Conservation (phyloP, 345 rosid genomes). For the Lumnitzera racemosa region DNA sequence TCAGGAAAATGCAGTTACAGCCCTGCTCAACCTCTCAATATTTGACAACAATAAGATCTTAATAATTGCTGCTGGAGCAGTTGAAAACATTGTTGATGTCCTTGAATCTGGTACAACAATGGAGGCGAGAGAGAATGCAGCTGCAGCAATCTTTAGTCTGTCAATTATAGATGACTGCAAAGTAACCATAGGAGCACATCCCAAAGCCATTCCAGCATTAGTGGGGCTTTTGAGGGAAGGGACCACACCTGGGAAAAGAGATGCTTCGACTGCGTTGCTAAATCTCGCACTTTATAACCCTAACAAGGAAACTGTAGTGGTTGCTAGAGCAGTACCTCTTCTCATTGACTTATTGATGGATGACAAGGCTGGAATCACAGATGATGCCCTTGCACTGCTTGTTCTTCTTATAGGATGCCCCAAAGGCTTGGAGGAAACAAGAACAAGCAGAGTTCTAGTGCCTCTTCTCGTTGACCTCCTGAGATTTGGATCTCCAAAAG, state of each 20-base stretch:
- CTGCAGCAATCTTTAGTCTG: conserved; percentile 61
- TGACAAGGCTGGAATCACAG: conserved; percentile 64
- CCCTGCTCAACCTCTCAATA: conserved; percentile 59
- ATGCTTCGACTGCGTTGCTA: conserved; percentile 52
- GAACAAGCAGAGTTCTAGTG: conserved; percentile 37
- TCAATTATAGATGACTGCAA: conserved; percentile 49
- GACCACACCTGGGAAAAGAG: conserved; percentile 43
- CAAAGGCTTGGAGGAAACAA: conserved; percentile 44
- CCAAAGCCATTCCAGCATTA: conserved; percentile 42
- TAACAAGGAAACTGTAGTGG: conserved; percentile 39
- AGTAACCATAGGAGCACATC: conserved; percentile 38
- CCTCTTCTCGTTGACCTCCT: conserved; percentile 56
- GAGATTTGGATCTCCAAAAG: conserved; percentile 57
- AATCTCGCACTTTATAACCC: conserved; percentile 40
- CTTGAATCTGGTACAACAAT: conserved; percentile 49
- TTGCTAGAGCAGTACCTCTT: conserved; percentile 44
- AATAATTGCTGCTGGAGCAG: conserved; percentile 68
- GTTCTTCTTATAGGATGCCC: conserved; percentile 35
- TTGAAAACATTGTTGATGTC: conserved; percentile 40
- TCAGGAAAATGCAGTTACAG: conserved; percentile 66
- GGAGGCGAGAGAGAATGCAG: conserved; percentile 70
- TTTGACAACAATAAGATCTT: conserved; percentile 50
- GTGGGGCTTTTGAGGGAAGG: conserved; percentile 49
- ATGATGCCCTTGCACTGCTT: conserved; percentile 47
- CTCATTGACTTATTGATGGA: conserved; percentile 50